Percentiles rank a stretch among this genome's conserved stretches.
phyloP scores from a whole-genome alignment of 2,329 filamentous ascomycete species.

The Apiospora hydei region DNA sequence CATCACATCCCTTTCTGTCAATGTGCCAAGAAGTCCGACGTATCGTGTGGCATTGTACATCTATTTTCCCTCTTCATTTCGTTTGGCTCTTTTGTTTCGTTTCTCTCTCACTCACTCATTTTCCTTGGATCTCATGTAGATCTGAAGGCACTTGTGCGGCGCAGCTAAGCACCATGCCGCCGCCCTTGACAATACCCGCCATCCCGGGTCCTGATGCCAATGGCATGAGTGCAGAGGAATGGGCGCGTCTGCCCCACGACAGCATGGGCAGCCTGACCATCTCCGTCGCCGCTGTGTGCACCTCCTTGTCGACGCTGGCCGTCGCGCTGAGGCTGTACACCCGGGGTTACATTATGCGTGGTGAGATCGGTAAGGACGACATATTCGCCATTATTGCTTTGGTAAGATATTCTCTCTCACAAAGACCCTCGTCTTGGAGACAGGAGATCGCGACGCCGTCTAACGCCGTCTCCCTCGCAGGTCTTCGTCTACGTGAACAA shows the following conservation, averaged over 20 bases:
- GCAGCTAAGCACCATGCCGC: background rate
- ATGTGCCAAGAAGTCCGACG: background rate
- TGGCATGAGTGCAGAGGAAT: background rate
- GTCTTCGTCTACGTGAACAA: background rate
- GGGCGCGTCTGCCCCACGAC: slow-evolving; percentile 4
- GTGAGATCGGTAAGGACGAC: slow-evolving; percentile 2
- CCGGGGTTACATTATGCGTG: background rate
- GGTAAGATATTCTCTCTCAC: background rate
- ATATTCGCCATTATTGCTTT: slow-evolving; percentile 3
- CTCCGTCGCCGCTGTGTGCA: background rate
- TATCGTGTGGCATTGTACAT: background rate
- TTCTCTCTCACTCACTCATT: background rate
- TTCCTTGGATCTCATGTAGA: background rate
- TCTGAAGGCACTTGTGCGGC: background rate
- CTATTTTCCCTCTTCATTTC: background rate
- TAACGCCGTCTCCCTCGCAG: background rate
- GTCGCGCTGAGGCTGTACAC: slow-evolving; percentile 14
- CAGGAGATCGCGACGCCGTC: too few species aligned
- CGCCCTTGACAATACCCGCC: background rate
- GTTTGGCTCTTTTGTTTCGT: background rate
- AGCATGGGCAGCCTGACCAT: background rate
- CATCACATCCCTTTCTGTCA: background rate
- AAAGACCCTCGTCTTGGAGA: background rate
- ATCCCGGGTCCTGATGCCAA: background rate
- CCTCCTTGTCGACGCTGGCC: background rate